Percentiles rank a stretch among this genome's conserved stretches.
Conservation (phyloP, 2,329 filamentous ascomycete genomes). For the Colletotrichum sp. region DNA sequence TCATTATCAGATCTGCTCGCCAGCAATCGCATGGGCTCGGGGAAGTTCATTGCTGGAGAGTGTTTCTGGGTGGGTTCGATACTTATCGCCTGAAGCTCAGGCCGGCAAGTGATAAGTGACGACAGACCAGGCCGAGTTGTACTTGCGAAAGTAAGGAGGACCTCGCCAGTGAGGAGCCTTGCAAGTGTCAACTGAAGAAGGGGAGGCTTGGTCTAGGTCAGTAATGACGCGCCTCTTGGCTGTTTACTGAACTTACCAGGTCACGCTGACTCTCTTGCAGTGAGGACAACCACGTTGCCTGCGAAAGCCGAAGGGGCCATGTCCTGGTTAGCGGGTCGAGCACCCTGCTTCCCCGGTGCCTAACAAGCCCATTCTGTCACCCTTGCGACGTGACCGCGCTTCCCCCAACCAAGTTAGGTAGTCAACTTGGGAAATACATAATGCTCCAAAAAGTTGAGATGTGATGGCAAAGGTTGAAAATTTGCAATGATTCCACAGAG, state of each 20-base stretch:
- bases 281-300: slow-evolving; percentile 4
- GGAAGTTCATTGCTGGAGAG: not conserved
- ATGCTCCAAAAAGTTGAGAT: slow-evolving; percentile 12
- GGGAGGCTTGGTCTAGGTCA: not conserved
- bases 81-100: not conserved
- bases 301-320: slow-evolving; percentile 10
- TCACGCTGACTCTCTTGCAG: not conserved
- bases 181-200: not conserved
- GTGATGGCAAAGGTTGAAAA: slow-evolving; percentile 3
- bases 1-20: not conserved
- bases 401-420: slow-evolving; percentile 4
- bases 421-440: not conserved
- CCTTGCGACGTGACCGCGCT: slow-evolving; percentile 4
- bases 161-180: not conserved
- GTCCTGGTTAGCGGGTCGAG: slow-evolving; percentile 14
- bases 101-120: slow-evolving; percentile 15
- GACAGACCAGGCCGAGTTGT: not conserved
- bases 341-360: slow-evolving; percentile 19
- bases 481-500: not conserved
- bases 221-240: slow-evolving; percentile 10
- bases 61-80: not conserved
- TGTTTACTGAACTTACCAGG: not conserved
- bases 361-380: slow-evolving; percentile 15
- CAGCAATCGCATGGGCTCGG: not conserved
- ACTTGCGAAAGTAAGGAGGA: slow-evolving; percentile 9